Evolutionary conservation across 1,139 yeast species (phyloP).

Genomic region (Geotrichum candidum): DNA sequence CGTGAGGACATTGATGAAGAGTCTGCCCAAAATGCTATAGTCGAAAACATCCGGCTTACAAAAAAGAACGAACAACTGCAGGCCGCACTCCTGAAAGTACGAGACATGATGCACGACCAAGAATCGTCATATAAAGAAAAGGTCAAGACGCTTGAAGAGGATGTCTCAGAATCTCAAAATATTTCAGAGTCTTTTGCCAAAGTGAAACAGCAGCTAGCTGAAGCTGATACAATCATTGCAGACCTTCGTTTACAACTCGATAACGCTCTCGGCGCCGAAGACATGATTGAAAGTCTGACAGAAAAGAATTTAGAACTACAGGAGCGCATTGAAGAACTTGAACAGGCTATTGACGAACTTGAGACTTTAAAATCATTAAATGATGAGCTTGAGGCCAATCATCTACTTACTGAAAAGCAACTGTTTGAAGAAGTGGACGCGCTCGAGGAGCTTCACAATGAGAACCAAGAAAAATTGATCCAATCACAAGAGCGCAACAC

Average conservation of each 20-base stretch:
- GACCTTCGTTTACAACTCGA: conserved; percentile 43
- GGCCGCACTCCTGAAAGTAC: conserved; percentile 35
- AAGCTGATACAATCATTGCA: conserved; percentile 41
- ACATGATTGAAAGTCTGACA: conserved; percentile 51
- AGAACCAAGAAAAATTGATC: conserved; percentile 32
- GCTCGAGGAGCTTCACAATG: conserved; percentile 33
- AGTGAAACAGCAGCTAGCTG: conserved; percentile 34
- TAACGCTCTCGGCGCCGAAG: conserved; percentile 35
- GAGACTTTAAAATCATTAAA: conserved; percentile 56
- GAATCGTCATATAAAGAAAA: conserved; percentile 40
- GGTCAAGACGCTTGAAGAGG: conserved; percentile 31
- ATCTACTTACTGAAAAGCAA: conserved; percentile 50
- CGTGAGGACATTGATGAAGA: conserved; percentile 20
- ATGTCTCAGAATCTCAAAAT: conserved; percentile 11
- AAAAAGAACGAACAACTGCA: conserved; percentile 41
- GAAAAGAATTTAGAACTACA: conserved; percentile 47
- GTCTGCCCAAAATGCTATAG: conserved; percentile 18
- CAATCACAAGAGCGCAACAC: conserved; percentile 37
- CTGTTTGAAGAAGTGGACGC: conserved; percentile 42
- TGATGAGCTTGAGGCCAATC: conserved; percentile 57
- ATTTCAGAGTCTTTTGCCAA: conserved; percentile 20
- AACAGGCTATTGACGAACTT: conserved; percentile 47
- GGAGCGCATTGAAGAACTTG: conserved; percentile 39
- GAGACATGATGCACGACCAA: conserved; percentile 37
- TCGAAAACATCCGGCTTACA: conserved; percentile 36